A percentile compares a stretch with the other conserved stretches of the same genome.
Evolutionary conservation across 306 rosid genomes (phyloP).

Genomic region (Ormosia emarginata): DNA sequence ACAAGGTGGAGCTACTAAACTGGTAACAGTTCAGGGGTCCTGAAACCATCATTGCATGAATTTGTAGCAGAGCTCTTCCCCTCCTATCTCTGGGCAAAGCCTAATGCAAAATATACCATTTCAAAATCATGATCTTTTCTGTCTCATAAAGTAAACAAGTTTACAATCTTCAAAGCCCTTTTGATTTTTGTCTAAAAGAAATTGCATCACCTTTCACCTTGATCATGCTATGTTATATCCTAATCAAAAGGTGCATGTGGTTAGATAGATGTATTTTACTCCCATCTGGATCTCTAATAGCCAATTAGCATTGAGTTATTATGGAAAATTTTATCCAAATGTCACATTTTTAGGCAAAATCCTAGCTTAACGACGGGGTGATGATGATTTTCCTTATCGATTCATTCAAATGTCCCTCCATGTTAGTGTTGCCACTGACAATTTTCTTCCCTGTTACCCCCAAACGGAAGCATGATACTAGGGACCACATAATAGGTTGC

Average conservation of each 20-base stretch:
- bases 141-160: constrained; percentile 25
- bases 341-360: constrained; percentile 31
- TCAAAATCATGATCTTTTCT: constrained; percentile 36
- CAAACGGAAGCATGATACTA: constrained; percentile 36
- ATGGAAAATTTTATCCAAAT: constrained; percentile 1
- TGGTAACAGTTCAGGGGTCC: constrained; percentile 24
- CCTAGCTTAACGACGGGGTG: constrained; percentile 43
- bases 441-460: constrained; percentile 35
- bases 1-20: constrained; percentile 41
- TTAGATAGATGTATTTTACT: neutral
- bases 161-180: constrained; percentile 31
- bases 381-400: constrained; percentile 29
- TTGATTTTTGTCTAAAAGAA: neutral
- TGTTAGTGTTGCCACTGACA: constrained; percentile 40
- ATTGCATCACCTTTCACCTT: neutral
- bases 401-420: constrained; percentile 28
- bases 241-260: constrained; percentile 28
- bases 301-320: constrained; percentile 21
- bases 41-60: constrained; percentile 50
- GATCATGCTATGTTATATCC: neutral
- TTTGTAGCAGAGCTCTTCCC: constrained; percentile 30
- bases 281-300: constrained; percentile 1
- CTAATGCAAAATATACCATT: constrained; percentile 20
- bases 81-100: constrained; percentile 2
- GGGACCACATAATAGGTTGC: constrained; percentile 48